These are phyloP conservation scores for Russula ochroleuca DNA, from an alignment of 768 basidiomycete species.

Conservation along the genomic window DNA sequence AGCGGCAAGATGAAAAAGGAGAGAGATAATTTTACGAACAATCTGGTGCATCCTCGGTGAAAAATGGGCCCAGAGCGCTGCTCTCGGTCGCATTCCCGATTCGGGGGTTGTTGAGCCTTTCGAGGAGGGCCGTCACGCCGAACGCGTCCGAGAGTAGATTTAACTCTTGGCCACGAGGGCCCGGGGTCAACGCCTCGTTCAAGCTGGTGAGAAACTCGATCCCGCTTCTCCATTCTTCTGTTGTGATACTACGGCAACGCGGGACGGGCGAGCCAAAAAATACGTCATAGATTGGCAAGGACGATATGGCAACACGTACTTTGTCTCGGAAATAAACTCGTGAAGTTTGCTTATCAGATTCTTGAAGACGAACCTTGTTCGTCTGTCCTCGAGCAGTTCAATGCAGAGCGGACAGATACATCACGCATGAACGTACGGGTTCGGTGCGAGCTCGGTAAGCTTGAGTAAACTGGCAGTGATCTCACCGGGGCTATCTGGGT, in stretches of 20 bases:
- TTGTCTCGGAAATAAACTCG: constrained; percentile 66
- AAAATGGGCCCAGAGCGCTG: constrained; percentile 76
- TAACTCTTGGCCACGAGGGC: constrained; percentile 31
- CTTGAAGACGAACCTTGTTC: constrained; percentile 41
- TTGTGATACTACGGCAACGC: background rate
- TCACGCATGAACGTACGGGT: constrained; percentile 37
- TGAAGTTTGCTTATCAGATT: constrained; percentile 37
- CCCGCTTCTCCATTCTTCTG: background rate
- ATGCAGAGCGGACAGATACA: background rate
- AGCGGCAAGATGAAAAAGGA: constrained; percentile 32
- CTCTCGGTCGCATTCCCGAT: constrained; percentile 61
- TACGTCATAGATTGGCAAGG: background rate
- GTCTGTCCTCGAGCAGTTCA: constrained; percentile 31
- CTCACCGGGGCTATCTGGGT: constrained; percentile 46
- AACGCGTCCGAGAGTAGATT: background rate
- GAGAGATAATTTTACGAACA: constrained; percentile 39
- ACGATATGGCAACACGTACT: constrained; percentile 43
- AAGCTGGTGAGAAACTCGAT: background rate
- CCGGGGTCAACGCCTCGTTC: background rate
- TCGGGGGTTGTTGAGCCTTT: constrained; percentile 45
- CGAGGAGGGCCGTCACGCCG: constrained; percentile 49
- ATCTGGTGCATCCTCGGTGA: constrained; percentile 70
- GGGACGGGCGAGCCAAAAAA: background rate
- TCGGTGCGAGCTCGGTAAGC: constrained; percentile 36
- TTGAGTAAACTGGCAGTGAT: constrained; percentile 47